Evolutionary conservation across 2,329 filamentous ascomycete species (phyloP), one percentile per base, ranked within the genome.

Genomic region (Sarocladium oryzae): DNA sequence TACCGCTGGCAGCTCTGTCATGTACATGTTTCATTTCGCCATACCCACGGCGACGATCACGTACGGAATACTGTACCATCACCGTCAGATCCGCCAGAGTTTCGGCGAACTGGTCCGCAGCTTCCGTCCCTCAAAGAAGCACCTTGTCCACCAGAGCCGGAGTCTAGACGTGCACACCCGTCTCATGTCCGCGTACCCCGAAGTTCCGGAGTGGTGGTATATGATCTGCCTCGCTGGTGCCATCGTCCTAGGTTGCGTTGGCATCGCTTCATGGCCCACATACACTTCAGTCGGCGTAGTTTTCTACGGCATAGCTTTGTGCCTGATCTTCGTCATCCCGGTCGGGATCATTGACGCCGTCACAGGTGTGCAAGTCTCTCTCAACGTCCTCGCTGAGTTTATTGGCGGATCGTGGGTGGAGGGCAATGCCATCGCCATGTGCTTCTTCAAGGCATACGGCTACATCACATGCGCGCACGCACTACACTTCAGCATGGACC

Each of bases 171-270:
- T 77, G 3, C 75, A 77, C 58, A 75, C 69, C 53, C 68, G 72
- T 8, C 63, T 77, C 24, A 77, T 77, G 73, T 64, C 66, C 53
- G 59, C 59, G 1, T 77, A 77, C 56, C 58, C 64, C 4, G 68
- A 78, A 53, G 74, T 75, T 0, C 76, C 77, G 0, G 75, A 78
- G 51, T 79, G 76, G 76, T 79, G 77, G 77, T 80, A 77, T 54
- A 55, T 71, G 24, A 49, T 67, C 4, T 66, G 69, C 35, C 64
- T 78, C 1, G 61, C 69, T 18, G 51, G 69, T 1, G 72, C 76
- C 28, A 66, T 78, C 48, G 70, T 65, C 2, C 64, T 74, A 10
- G 74, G 74, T 15, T 61, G 76, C 43, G 71, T 66, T 2, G 76
- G 71, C 16, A 71, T 79, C 32, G 67, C 69, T 2, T 67, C 65